These are phyloP conservation scores for Podospora didyma DNA, from an alignment of 495 filamentous ascomycete species.

Conservation along the genomic window DNA sequence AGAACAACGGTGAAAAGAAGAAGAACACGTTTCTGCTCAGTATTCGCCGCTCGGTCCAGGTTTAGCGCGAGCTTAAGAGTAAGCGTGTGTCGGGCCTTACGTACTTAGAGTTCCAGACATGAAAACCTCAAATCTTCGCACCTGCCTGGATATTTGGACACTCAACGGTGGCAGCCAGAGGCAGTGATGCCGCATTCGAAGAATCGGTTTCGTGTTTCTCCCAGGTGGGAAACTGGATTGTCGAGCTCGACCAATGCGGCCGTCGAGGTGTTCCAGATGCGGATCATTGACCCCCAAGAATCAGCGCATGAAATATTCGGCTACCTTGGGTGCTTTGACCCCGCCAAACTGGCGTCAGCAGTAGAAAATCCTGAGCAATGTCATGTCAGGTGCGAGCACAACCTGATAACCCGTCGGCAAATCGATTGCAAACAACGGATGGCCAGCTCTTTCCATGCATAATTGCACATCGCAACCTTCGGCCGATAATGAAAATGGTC, in stretches of 20 bases:
- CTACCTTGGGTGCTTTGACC: conserved; percentile 2
- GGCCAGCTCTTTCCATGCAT: not conserved
- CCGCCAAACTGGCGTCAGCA: not conserved
- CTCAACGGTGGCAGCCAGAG: not conserved
- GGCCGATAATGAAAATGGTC: not conserved
- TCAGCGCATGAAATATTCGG: not conserved
- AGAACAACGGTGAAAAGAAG: no score
- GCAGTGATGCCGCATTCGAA: no score
- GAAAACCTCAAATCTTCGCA: not conserved
- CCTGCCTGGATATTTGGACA: not conserved
- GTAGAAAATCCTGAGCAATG: no score
- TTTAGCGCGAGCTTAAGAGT: not conserved
- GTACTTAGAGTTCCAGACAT: not conserved
- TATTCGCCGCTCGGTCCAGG: not conserved
- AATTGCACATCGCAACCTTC: not conserved
- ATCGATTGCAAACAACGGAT: not conserved
- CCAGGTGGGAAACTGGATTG: not conserved
- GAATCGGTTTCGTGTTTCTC: no score
- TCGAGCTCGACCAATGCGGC: not conserved
- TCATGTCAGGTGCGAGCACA: not conserved
- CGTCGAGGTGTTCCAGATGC: not conserved
- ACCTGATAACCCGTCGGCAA: not conserved
- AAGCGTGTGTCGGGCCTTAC: not conserved
- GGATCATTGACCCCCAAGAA: not conserved
- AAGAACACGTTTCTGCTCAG: no score